Base-by-base conservation (phyloP, 805 yeast genomes). In the Kodamaea leandrae region DNA sequence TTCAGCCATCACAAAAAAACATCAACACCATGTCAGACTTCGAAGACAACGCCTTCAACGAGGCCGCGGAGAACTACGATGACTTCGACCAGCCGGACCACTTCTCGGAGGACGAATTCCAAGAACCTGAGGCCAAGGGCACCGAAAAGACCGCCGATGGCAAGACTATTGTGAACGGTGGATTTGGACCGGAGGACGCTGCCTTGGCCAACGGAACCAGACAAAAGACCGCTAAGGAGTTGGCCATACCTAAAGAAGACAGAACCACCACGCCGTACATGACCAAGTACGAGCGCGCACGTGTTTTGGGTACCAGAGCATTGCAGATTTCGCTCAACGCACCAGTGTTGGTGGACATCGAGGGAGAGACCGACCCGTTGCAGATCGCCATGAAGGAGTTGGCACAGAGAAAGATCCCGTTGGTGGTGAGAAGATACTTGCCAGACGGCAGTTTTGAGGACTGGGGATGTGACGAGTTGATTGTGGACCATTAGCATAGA, bases 271-370 rank as follows among this genome's bases (percentile, higher is more conserved):
- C 99, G 4, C 99, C 99, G 40, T 93, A 91, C 63, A 90, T 93
- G 98, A 93, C 99, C 43, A 93, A 95, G 61, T 93, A 93, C 63
- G 99, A 93, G 72, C 79, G 97, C 54, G 99, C 99, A 6, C 80
- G 99, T 70, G 88, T 93, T 46, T 76, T 93, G 56, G 99, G 99
- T 19, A 93, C 99, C 8, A 78, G 99, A 55, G 99, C 99, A 1
- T 71, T 93, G 50, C 99, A 93, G 66, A 91, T 93, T 55, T 88
- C 97, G 19, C 86, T 93, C 86, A 93, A 93, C 60, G 99, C 99
- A 1, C 99, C 99, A 2, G 98, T 93, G 2, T 77, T 93, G 59
- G 99, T 93, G 30, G 99, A 95, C 58, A 79, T 93, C 44, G 99
- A 93, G 68, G 99, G 99, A 58, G 99, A 95, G 64, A 95, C 99